phyloP scores from a whole-genome alignment of 2,329 filamentous ascomycete genomes.

The Knoxdaviesia proteae region DNA sequence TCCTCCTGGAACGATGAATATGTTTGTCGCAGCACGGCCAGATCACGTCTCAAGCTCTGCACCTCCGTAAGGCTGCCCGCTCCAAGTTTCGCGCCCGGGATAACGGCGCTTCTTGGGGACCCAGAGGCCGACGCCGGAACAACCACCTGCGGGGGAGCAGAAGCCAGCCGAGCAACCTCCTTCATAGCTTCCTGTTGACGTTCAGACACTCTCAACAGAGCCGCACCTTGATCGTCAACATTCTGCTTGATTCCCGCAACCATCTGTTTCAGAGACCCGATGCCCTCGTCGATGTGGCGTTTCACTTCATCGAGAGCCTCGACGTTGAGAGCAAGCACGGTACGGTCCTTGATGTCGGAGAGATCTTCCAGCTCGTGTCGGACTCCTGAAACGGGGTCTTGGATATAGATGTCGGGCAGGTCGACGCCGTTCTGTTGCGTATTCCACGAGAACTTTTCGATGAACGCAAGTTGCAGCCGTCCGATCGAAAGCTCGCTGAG shows the following conservation, averaged over 20 bases:
- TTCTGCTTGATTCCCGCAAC: constrained; percentile 74
- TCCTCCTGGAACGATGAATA: constrained; percentile 83
- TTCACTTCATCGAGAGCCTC: constrained; percentile 92
- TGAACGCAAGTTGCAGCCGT: constrained; percentile 81
- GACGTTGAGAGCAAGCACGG: constrained; percentile 84
- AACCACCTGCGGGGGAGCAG: constrained; percentile 19
- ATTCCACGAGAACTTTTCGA: constrained; percentile 98
- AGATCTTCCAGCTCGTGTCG: constrained; percentile 91
- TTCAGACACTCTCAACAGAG: constrained; percentile 73
- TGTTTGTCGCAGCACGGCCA: constrained; percentile 80
- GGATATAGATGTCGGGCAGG: constrained; percentile 91
- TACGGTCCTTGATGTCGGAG: constrained; percentile 79
- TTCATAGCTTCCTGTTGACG: constrained; percentile 76
- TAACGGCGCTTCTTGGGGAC: constrained; percentile 10
- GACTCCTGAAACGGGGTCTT: constrained; percentile 89
- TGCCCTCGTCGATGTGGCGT: constrained; percentile 80
- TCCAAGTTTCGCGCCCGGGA: constrained; percentile 23
- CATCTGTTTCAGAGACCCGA: constrained; percentile 58
- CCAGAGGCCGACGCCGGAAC: constrained; percentile 20
- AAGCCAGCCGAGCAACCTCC: constrained; percentile 49
- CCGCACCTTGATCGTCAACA: constrained; percentile 61
- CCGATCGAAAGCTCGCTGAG: constrained; percentile 70
- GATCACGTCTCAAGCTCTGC: constrained; percentile 63
- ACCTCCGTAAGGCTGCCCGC: constrained; percentile 54
- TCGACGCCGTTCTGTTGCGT: constrained; percentile 86